Evolutionary conservation across 129 eudicot genomes (phyloP).

Genomic region (Calendula officinalis): DNA sequence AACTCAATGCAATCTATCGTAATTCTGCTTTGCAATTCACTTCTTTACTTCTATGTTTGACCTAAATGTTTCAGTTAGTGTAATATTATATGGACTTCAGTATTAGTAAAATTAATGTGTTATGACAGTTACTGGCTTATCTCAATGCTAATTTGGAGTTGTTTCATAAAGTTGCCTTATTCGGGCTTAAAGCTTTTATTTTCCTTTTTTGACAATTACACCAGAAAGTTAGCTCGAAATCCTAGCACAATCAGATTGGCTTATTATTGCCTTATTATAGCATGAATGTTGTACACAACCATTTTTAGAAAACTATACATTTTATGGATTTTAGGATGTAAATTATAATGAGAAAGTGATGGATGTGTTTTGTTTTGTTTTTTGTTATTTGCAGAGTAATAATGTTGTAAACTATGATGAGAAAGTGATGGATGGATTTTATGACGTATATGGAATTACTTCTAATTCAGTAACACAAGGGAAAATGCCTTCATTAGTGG

Average conservation of each 20-base stretch:
- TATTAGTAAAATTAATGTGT: neutral
- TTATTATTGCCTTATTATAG: constrained; percentile 1
- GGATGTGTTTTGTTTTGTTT: constrained; percentile 65
- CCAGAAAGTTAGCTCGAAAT: neutral
- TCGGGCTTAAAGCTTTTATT: constrained; percentile 9
- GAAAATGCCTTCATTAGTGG: constrained; percentile 67
- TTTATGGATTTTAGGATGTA: constrained; percentile 8
- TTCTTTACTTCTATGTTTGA: constrained; percentile 9
- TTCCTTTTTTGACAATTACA: neutral
- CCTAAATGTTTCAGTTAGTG: constrained; percentile 5
- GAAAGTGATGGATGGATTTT: constrained; percentile 85
- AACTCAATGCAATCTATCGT: constrained; percentile 9
- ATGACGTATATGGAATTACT: constrained; percentile 72
- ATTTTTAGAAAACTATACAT: neutral
- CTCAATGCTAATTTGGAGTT: neutral
- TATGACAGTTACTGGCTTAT: neutral
- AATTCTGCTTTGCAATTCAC: constrained; percentile 1
- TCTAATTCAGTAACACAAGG: constrained; percentile 57
- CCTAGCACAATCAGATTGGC: neutral
- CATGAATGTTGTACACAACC: neutral
- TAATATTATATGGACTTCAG: constrained; percentile 5
- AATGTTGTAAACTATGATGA: constrained; percentile 83
- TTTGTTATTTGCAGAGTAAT: constrained; percentile 64
- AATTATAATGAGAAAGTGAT: constrained; percentile 61
- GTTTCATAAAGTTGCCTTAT: neutral